A percentile compares a stretch with the other conserved stretches of the same genome.
Conservation (phyloP, 2,329 filamentous ascomycete species). For the Chalaropsis ovoidea region DNA sequence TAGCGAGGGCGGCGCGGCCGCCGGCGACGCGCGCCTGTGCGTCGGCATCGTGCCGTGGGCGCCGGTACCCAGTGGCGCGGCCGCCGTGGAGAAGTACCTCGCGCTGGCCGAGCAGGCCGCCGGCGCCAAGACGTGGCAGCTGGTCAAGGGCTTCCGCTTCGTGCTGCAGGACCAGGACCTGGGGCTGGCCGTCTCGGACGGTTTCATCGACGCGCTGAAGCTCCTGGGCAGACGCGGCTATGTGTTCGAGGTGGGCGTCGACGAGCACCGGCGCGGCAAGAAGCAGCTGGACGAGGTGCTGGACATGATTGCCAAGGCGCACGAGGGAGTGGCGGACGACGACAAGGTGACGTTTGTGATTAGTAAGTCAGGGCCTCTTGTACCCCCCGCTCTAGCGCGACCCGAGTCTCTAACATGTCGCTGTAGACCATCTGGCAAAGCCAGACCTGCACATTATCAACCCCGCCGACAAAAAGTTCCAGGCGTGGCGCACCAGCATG, state of each 20-base stretch:
- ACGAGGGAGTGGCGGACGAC: constrained; percentile 49
- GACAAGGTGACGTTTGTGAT: constrained; percentile 58
- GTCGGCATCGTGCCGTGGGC: constrained; percentile 74
- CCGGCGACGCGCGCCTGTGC: constrained; percentile 43
- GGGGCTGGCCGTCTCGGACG: constrained; percentile 52
- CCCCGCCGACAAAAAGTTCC: constrained; percentile 48
- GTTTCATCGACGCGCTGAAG: constrained; percentile 56
- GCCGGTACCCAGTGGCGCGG: constrained; percentile 58
- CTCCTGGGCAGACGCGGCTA: constrained; percentile 54
- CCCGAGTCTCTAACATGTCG: neutral
- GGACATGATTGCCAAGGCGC: constrained; percentile 58
- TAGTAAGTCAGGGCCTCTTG: constrained; percentile 38
- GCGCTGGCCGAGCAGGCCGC: constrained; percentile 48
- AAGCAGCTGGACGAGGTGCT: constrained; percentile 62
- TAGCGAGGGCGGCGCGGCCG: constrained; percentile 51
- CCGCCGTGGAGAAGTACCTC: constrained; percentile 56
- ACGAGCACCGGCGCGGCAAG: constrained; percentile 65
- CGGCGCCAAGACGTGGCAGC: constrained; percentile 51
- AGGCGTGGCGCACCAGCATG: constrained; percentile 60
- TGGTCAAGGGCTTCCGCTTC: constrained; percentile 71
- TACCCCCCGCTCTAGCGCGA: constrained; percentile 35
- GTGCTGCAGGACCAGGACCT: constrained; percentile 66
- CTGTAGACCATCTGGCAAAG: constrained; percentile 80
- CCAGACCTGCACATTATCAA: constrained; percentile 61
- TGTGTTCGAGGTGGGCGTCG: constrained; percentile 74